phyloP scores from a whole-genome alignment of 345 rosid species.

The Balakata baccata region DNA sequence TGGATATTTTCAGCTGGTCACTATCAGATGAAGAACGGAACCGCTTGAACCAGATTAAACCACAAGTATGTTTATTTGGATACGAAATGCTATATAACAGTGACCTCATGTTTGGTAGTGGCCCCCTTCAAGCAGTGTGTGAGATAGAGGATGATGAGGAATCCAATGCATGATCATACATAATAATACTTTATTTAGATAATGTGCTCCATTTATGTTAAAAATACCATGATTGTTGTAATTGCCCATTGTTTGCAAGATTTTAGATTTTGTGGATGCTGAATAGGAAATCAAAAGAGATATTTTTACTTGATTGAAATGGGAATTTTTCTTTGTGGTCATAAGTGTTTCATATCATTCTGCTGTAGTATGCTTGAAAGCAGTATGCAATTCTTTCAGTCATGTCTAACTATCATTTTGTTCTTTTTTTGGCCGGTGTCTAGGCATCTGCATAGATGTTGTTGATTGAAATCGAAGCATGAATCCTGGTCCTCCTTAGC shows the following conservation, averaged over 20 bases:
- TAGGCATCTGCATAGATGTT: no score
- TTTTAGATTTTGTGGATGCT: constrained; percentile 28
- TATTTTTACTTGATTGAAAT: constrained; percentile 6
- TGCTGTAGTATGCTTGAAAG: background rate
- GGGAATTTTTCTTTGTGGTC: background rate
- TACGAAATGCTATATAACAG: no score
- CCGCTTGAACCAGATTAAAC: constrained; percentile 36
- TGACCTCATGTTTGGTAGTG: constrained; percentile 44
- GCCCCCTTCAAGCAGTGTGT: constrained; percentile 51
- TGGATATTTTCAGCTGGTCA: constrained; percentile 49
- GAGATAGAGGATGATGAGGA: constrained; percentile 52
- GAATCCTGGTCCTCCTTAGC: constrained; percentile 94
- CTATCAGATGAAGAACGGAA: constrained; percentile 48
- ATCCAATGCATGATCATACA: constrained; percentile 32
- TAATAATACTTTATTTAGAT: constrained; percentile 8
- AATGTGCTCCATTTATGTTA: constrained; percentile 15
- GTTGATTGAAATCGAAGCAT: no score
- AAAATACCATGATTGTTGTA: constrained; percentile 10
- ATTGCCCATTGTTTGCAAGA: constrained; percentile 23
- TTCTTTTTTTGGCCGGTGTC: no score
- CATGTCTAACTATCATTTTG: constrained; percentile 7
- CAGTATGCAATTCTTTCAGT: constrained; percentile 1
- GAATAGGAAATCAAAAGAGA: constrained; percentile 23
- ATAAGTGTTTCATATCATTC: no score
- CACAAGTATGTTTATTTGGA: constrained; percentile 54